Base-by-base conservation (phyloP, 176 grass and related monocot genomes). In the Carex scoparia region DNA sequence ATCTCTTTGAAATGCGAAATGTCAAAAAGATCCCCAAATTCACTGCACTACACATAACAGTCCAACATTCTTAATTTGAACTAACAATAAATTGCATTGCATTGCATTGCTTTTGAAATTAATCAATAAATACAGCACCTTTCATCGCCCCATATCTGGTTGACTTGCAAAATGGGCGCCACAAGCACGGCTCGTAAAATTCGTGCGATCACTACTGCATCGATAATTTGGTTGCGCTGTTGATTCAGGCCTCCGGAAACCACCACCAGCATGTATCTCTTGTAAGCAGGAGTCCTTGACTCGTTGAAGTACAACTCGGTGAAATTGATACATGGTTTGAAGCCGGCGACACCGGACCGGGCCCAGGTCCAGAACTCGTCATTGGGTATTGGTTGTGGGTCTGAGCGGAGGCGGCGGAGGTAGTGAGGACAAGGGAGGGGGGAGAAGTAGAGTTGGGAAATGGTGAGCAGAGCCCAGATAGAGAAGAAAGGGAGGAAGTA, bases 241-340 rank as follows among this genome's bases (percentile, higher is more conserved):
- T 90, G 88, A 79, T 90, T 90, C 27, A 90, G 81, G 2, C 85
- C 88, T 10, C 88, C 85, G 8, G 85, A 87, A 53, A 90, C 88
- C 31, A 90, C 85, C 53, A 65, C 88, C 55, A 87, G 2, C 88
- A 90, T 87, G 70, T 90, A 90, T 30, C 79, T 71, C 56, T 79
- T 64, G 38, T 67, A 63, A 4, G 30, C 37, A 19, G 27, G 31
- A 57, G 18, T 53, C 30, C 23, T 60, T 7, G 80, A 61, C 14
- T 40, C n/a, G 2, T 35, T 40, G 75, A 71, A 12, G 7, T 84
- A 82, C 0, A 42, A 55, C 3, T 86, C 85, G 40, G 65, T 70
- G 80, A 68, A 87, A 44, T 84, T 3, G 32, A 81, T 6, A 58
- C 88, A 90, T 2, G 88, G 88, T 16, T 19, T 53, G 80, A 75